Conservation (phyloP, 257 asterid genomes). For the Ocimum tenuiflorum region DNA sequence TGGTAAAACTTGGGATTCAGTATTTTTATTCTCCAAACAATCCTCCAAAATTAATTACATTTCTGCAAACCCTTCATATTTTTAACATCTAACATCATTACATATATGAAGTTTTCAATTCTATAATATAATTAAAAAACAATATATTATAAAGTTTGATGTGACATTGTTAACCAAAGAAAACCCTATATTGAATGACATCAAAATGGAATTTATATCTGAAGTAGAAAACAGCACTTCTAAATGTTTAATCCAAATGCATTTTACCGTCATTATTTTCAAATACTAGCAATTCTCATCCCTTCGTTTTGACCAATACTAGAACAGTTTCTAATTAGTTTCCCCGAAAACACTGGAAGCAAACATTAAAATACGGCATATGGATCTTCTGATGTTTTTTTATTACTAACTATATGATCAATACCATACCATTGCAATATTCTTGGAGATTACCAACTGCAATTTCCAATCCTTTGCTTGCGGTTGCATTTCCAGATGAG, state of each 20-base stretch:
- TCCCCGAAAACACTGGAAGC: neutral
- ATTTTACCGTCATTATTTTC: neutral
- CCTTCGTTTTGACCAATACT: neutral
- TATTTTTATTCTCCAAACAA: too few species aligned
- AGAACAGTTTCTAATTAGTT: neutral
- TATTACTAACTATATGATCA: neutral
- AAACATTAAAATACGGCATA: neutral
- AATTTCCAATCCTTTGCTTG: constrained; percentile 95
- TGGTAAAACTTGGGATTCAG: too few species aligned
- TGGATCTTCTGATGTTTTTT: neutral
- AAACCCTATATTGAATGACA: neutral
- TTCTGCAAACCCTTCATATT: too few species aligned
- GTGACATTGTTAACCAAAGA: too few species aligned
- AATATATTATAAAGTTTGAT: too few species aligned
- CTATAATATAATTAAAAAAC: too few species aligned
- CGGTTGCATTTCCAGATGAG: constrained; percentile 76
- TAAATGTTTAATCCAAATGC: neutral
- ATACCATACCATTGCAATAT: constrained; percentile 70
- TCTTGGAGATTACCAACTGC: constrained; percentile 98
- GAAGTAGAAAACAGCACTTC: neutral
- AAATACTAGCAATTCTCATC: neutral
- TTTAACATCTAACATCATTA: too few species aligned
- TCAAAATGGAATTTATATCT: too few species aligned
- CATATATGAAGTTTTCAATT: too few species aligned
- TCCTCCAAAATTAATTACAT: too few species aligned